These are phyloP conservation scores for Lachancea sp. DNA, from an alignment of 805 yeast genomes.

Conservation along the genomic window DNA sequence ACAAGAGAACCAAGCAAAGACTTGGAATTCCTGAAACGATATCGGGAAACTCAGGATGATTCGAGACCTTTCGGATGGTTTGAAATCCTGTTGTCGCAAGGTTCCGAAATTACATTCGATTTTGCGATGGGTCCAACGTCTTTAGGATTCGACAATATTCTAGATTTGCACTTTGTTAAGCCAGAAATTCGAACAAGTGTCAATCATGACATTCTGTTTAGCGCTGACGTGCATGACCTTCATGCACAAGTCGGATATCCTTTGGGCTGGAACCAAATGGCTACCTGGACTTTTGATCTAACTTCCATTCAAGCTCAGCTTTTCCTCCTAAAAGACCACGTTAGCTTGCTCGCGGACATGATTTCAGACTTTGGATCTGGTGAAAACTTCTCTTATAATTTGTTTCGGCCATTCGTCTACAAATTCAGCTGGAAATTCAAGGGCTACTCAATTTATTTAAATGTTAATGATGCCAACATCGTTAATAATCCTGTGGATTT, in stretches of 20 bases:
- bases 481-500: conserved; percentile 84
- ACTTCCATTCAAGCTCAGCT: conserved; percentile 47
- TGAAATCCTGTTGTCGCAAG: conserved; percentile 56
- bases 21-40: conserved; percentile 34
- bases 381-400: conserved; percentile 62
- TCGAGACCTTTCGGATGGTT: conserved; percentile 87
- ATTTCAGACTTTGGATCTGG: conserved; percentile 73
- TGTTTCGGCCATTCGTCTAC: conserved; percentile 68
- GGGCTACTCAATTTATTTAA: conserved; percentile 56
- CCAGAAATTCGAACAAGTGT: conserved; percentile 76
- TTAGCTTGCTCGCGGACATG: conserved; percentile 64
- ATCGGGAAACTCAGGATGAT: conserved; percentile 31
- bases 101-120: conserved; percentile 43
- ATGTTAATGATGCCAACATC: conserved; percentile 82
- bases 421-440: conserved; percentile 53
- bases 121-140: conserved; percentile 49
- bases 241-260: conserved; percentile 63
- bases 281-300: conserved; percentile 59
- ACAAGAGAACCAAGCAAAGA: conserved; percentile 82
- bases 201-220: conserved; percentile 74
- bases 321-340: conserved; percentile 77
- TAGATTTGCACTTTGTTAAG: conserved; percentile 41
- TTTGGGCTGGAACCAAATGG: conserved; percentile 72
- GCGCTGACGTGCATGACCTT: conserved; percentile 52
- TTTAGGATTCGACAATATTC: conserved; percentile 48